These are phyloP conservation scores for Wickerhamomyces sp. DNA, from an alignment of 1,139 yeast genomes.

Conservation along the genomic window DNA sequence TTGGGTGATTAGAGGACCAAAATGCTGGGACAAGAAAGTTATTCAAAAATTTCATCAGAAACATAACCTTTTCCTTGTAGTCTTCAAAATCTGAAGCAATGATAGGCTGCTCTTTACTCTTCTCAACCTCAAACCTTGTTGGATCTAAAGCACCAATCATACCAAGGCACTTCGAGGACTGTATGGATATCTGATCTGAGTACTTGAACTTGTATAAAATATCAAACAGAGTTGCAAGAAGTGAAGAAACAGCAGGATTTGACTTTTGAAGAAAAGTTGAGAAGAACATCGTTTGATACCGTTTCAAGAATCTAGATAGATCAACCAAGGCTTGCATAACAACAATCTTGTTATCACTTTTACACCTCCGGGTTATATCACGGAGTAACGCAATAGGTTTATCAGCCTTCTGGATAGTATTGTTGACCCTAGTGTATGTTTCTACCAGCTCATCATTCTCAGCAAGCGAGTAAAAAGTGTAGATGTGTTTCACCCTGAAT, in stretches of 20 bases:
- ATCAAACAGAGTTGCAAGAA: slow-evolving; percentile 55
- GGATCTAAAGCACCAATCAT: slow-evolving; percentile 77
- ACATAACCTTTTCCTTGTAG: slow-evolving; percentile 55
- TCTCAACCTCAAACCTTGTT: slow-evolving; percentile 48
- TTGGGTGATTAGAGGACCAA: slow-evolving; percentile 88
- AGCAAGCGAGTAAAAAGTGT: slow-evolving; percentile 43
- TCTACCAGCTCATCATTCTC: slow-evolving; percentile 36
- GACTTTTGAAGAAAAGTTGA: slow-evolving; percentile 12
- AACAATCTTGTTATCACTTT: slow-evolving; percentile 69
- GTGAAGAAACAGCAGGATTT: slow-evolving; percentile 30
- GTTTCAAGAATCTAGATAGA: slow-evolving; percentile 32
- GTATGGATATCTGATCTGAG: slow-evolving; percentile 44
- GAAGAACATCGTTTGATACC: slow-evolving; percentile 17
- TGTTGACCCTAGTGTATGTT: slow-evolving; percentile 22
- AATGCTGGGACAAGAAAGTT: slow-evolving; percentile 71
- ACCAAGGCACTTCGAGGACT: slow-evolving; percentile 69
- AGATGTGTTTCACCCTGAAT: slow-evolving; percentile 36
- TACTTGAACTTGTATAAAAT: slow-evolving; percentile 55
- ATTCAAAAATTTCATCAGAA: slow-evolving; percentile 64
- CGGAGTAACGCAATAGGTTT: slow-evolving; percentile 34
- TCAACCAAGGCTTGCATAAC: slow-evolving; percentile 76
- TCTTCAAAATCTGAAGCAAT: slow-evolving; percentile 59
- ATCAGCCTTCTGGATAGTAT: slow-evolving; percentile 25
- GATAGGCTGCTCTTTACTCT: slow-evolving; percentile 40
- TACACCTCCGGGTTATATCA: slow-evolving; percentile 52